Base-by-base conservation (phyloP, 805 yeast genomes). In the Yarrowia sp. region DNA sequence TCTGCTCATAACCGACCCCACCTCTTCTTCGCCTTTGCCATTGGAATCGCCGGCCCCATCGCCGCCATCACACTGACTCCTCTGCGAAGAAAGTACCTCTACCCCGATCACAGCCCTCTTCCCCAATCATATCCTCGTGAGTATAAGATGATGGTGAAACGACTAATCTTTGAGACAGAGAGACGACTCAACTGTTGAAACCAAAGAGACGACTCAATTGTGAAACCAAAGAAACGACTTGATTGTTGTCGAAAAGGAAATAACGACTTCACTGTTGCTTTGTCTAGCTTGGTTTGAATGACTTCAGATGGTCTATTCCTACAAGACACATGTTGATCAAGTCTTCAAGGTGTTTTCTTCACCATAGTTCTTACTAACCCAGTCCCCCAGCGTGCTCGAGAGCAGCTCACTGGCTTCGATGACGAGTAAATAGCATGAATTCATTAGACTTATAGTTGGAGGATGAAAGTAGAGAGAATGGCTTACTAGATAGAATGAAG, bases 1-100 rank as follows among this genome's bases (percentile, higher is more conserved):
- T 88, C 87, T 73, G 90, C 93, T 32, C 89, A 89, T 79, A 85
- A 85, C 72, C 86, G 87, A 76, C 96, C 96, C 50, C 91, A 89
- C 79, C 81, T 89, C 72, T 87, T 89, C 76, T 87, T 83, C 75
- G 82, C 92, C 38, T 83, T 86, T 22, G 82, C 82, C 45, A 82
- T 90, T 74, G 96, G 92, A 8, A 75, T 86, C 50, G 76, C 88
- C 63, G 92, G 90, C 5, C 94, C 95, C 12, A 78, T 86, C 5
- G 84, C 89, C 69, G 82, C 89, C 45, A 74, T 85, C 68, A 81
- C 83, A 40, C 83, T 84, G 67, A 83, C 92, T 53, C 92, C 92
- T 40, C 74, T 89, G 59, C 87, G 96, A 83, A 86, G 89, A 79
- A 86, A 83, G 77, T 87, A 81, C 76, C 79, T 87, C 71, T 90